phyloP scores from a whole-genome alignment of 2,329 filamentous ascomycete species.

The Annulohypoxylon truncatum region DNA sequence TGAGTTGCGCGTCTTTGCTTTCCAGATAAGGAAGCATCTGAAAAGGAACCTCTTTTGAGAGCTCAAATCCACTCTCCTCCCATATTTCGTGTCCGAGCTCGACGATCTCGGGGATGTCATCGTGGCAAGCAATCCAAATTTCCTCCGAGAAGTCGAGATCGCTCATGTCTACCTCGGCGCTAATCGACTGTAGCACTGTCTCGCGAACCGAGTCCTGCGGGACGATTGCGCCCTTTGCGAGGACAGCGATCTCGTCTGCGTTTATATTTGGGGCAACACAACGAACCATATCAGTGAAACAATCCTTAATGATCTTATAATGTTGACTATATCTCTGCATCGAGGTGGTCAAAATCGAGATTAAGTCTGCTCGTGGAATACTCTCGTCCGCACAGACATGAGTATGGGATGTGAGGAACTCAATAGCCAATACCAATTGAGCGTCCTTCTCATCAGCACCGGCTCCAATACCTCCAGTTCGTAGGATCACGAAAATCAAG shows the following conservation, averaged over 20 bases:
- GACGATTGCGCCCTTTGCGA: conserved; percentile 84
- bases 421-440: conserved; percentile 87
- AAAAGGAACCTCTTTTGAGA: conserved; percentile 72
- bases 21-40: conserved; percentile 83
- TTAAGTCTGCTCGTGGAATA: conserved; percentile 79
- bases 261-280: conserved; percentile 86
- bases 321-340: conserved; percentile 94
- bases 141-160: conserved; percentile 88
- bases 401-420: conserved; percentile 90
- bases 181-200: conserved; percentile 88
- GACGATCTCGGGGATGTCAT: conserved; percentile 87
- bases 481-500: conserved; percentile 81
- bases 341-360: conserved; percentile 77
- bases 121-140: conserved; percentile 93
- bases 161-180: conserved; percentile 90
- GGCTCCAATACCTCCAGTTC: conserved; percentile 80
- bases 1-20: conserved; percentile 82
- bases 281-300: conserved; percentile 85
- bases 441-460: conserved; percentile 84
- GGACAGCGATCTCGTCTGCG: conserved; percentile 75
- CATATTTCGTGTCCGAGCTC: conserved; percentile 89
- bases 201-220: conserved; percentile 83
- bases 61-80: conserved; percentile 88
- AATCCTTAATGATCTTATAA: conserved; percentile 95
- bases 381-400: conserved; percentile 78